Evolutionary conservation across 2,329 filamentous ascomycete genomes (phyloP).

Genomic region (Aspergillus thermomutatus): DNA sequence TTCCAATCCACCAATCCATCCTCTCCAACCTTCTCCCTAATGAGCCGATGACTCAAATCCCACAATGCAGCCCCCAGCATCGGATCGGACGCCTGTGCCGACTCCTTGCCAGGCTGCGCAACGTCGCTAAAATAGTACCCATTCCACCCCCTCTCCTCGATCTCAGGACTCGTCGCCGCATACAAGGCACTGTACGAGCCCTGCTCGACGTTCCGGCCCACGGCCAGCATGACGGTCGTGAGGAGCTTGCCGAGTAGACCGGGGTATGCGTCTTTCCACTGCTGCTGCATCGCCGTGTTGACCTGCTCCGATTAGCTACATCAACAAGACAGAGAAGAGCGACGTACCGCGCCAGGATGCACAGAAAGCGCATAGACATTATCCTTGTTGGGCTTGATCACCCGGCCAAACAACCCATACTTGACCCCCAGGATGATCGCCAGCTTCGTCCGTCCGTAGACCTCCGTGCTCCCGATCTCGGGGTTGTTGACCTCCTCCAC

Average conservation of each 20-base stretch:
- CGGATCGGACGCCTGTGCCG: slow-evolving; percentile 38
- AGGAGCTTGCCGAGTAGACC: slow-evolving; percentile 40
- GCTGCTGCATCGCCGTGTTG: slow-evolving; percentile 45
- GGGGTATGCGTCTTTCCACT: slow-evolving; percentile 47
- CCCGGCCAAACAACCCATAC: slow-evolving; percentile 39
- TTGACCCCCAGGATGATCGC: slow-evolving; percentile 45
- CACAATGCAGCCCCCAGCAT: slow-evolving; percentile 39
- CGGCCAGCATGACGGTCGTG: slow-evolving; percentile 31
- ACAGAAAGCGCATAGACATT: slow-evolving; percentile 42
- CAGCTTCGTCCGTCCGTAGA: slow-evolving; percentile 44
- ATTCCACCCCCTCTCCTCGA: slow-evolving; percentile 44
- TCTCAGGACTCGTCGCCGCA: slow-evolving; percentile 40
- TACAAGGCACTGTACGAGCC: slow-evolving; percentile 45
- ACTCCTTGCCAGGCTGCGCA: slow-evolving; percentile 38
- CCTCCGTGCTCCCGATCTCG: slow-evolving; percentile 28
- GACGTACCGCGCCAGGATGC: slow-evolving; percentile 34
- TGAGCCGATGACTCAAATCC: slow-evolving; percentile 38
- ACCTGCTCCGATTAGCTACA: slow-evolving; percentile 27
- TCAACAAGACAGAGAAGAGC: background rate
- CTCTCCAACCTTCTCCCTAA: slow-evolving; percentile 41
- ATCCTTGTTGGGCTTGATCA: slow-evolving; percentile 43
- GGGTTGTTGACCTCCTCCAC: slow-evolving; percentile 45
- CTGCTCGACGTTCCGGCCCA: slow-evolving; percentile 40
- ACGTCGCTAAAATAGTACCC: slow-evolving; percentile 44
- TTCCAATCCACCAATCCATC: slow-evolving; percentile 38